Evolutionary conservation across 768 basidiomycete species (phyloP), one percentile per base, ranked within the genome.

Genomic region (Mycena vitilis): DNA sequence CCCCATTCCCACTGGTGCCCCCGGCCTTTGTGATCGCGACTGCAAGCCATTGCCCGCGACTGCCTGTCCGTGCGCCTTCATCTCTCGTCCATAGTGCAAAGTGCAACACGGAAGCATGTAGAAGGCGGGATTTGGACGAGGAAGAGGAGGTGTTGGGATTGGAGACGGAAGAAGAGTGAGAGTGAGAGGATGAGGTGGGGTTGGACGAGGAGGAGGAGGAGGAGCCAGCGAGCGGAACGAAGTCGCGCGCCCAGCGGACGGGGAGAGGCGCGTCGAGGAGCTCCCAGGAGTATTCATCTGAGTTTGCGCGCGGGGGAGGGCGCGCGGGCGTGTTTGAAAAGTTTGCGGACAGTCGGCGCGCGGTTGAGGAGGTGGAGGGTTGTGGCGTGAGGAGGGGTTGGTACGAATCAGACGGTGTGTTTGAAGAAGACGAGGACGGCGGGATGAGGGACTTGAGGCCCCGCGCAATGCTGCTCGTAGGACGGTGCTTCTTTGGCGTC

Each of bases 161-260:
- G 30, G 30, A 30, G 30, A 30, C 30, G 30, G 30, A 30, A 5
- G 30, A 30, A 30, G 30, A 30, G 30, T 30, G 30, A 30, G 30
- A 30, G 30, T 30, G 30, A 30, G 30, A 30, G 30, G 30, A 30
- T 2, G 30, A 30, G 30, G 30, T 30, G 30, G 30, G 30, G 30
- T 30, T 30, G 30, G 30, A 30, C 3, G 30, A 30, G 30, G 30
- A 30, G 30, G 30, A 30, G 30, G 30, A 30, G 5, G 30, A 30
- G 30, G 30, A 78, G 2, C 86, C 79, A 6, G 92, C 92, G n/a
- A 95, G 85, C 0, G 92, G 89, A 2, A 93, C 91, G 74, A 87
- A 95, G 76, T 95, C 94, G 0, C 91, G 91, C n/a, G 93, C 92
- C 94, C 94, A 95, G 38, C 92, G 87, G 52, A 95, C 73, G 2